These are phyloP conservation scores for Breviolum minutum DNA, from an alignment of 73 alveolate genomes.

Conservation along the genomic window DNA sequence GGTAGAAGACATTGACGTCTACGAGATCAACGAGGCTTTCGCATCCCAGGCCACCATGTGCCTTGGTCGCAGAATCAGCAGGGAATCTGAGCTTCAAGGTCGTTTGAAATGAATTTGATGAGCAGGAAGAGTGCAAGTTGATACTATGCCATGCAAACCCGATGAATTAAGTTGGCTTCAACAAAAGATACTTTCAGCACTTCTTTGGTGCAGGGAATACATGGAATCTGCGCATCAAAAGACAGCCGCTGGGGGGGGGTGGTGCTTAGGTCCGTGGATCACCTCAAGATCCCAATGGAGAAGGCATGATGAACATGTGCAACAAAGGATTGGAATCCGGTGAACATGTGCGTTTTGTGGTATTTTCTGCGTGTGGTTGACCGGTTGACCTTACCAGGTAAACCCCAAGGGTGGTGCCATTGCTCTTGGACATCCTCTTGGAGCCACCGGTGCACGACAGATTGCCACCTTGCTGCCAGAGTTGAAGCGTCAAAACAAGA, in stretches of 20 bases:
- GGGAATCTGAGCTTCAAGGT: too few species aligned
- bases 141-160: too few species aligned
- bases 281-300: conserved; percentile 98
- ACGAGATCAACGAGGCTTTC: conserved; percentile 99
- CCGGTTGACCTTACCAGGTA: conserved; percentile 51
- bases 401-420: conserved; percentile 99
- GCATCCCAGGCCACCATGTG: conserved; percentile 99
- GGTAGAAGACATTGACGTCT: conserved; percentile 99
- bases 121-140: too few species aligned
- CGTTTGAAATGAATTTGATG: too few species aligned
- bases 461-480: conserved; percentile 99
- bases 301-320: conserved; percentile 84
- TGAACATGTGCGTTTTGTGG: too few species aligned
- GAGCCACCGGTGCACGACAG: conserved; percentile 99
- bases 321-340: background rate
- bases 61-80: background rate
- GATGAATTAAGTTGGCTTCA: too few species aligned
- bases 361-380: background rate
- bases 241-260: too few species aligned
- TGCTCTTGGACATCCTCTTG: conserved; percentile 99
- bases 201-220: too few species aligned
- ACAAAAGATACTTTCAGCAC: too few species aligned
- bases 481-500: conserved; percentile 99
- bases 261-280: conserved; percentile 97
- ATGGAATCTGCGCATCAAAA: too few species aligned